Evolutionary conservation across 768 basidiomycete genomes (phyloP), one percentile per base, ranked within the genome.

Genomic region (Russula griseocarnosa): DNA sequence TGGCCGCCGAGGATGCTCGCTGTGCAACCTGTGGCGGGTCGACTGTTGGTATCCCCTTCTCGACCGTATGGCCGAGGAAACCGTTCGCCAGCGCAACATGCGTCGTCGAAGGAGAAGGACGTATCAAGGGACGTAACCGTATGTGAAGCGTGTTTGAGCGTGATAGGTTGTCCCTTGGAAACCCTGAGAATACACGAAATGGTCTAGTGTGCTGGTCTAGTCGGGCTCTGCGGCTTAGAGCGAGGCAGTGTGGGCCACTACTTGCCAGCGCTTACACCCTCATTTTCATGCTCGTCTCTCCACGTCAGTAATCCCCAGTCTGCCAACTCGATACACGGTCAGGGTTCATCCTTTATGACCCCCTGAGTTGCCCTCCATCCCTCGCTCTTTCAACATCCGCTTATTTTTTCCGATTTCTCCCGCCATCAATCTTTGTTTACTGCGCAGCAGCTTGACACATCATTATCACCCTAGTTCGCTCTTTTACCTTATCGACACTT

Each of bases 1-100:
- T 61, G 73, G 77, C 22, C 42, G 30, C 32, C 13, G 5, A 5
- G 30, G 3, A 24, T 56, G 53, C 20, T 61, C 6, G 69, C 68
- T 51, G 71, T 71, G 70, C 38, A 30, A 9, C 65, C 58, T 38
- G 51, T 56, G 66, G 28, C 30, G 58, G 11, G 58, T 47, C 49
- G 54, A 47, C 22, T n/a, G 50, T 30, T 36, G 38, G 32, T 60
- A 47, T 24, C 22, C 46, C 4, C 22, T n/a, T 22, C 44, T 18
- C 22, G 40, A 56, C 55, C 42, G 42, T 24, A 50, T 55, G 34
- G 16, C 16, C 38, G 1, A 18, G 38, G 32, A 13, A 18, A 62
- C 26, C n/a, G 49, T 26, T n/a, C 50, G 46, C 55, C 49, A 51
- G 24, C 9, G 34, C 55, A 24, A 22, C 53, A 65, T 46, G 18